Evolutionary conservation across 108 stramenopile species (phyloP).

Genomic region (Pinguiococcus pyrenoidosus): DNA sequence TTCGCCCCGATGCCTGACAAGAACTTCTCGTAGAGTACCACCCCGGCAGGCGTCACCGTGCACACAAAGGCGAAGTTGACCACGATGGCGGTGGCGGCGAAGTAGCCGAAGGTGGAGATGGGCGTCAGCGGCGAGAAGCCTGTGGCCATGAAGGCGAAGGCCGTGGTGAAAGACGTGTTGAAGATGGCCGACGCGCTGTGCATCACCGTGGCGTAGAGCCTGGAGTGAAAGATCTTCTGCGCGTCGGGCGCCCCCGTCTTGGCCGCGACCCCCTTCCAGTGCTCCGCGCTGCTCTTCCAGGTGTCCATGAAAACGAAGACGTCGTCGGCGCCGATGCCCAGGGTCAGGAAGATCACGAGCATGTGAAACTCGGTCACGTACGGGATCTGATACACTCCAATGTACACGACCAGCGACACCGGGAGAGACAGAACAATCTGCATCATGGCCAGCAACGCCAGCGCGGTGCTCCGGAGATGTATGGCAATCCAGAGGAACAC

Average conservation of each 20-base stretch:
- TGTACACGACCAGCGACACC: neutral
- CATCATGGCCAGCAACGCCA: neutral
- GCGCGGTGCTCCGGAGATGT: neutral
- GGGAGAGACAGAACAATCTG: slow-evolving; percentile 9
- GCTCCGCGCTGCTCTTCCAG: neutral
- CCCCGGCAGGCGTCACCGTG: slow-evolving; percentile 6
- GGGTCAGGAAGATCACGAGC: slow-evolving; percentile 8
- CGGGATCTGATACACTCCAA: slow-evolving; percentile 4
- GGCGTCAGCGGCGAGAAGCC: neutral
- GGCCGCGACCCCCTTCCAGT: no score
- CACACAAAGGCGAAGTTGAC: slow-evolving; percentile 6
- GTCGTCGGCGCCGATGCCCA: slow-evolving; percentile 18
- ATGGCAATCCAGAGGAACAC: slow-evolving; percentile 4
- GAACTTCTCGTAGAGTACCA: slow-evolving; percentile 5
- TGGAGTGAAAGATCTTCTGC: neutral
- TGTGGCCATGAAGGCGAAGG: slow-evolving; percentile 4
- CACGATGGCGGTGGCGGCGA: slow-evolving; percentile 1
- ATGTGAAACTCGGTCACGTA: slow-evolving; percentile 7
- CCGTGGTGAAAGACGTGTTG: slow-evolving; percentile 3
- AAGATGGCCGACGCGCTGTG: slow-evolving; percentile 7
- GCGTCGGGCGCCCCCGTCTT: neutral
- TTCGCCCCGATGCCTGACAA: no score
- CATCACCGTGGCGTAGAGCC: no score
- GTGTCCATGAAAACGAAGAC: slow-evolving; percentile 9
- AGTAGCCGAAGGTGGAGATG: slow-evolving; percentile 10